These are phyloP conservation scores for Sergeia podlipaevii DNA, from an alignment of 208 protist species.

Conservation along the genomic window DNA sequence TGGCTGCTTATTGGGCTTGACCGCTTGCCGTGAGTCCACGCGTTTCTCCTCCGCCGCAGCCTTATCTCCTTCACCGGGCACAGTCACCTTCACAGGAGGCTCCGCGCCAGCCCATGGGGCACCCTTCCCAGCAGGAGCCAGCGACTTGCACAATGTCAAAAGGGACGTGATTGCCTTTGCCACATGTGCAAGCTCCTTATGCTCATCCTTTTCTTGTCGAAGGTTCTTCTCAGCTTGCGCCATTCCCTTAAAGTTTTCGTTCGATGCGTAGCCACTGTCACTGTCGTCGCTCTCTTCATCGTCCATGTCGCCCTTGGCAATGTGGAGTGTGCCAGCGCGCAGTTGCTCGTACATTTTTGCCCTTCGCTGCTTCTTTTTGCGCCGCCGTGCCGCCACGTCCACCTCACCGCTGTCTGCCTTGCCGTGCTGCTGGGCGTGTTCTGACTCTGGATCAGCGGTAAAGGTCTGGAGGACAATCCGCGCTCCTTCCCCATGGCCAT, in stretches of 20 bases:
- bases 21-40: not conserved
- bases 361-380: constrained; percentile 50
- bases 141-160: constrained; percentile 35
- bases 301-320: constrained; percentile 16
- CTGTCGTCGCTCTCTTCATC: constrained; percentile 13
- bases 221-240: constrained; percentile 48
- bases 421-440: constrained; percentile 50
- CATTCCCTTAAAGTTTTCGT: constrained; percentile 76
- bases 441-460: constrained; percentile 73
- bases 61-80: not conserved
- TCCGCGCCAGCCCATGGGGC: too few species aligned
- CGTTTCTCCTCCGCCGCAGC: not conserved
- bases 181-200: constrained; percentile 65
- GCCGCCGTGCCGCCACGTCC: constrained; percentile 17
- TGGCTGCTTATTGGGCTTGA: constrained; percentile 7
- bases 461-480: constrained; percentile 68
- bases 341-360: constrained; percentile 76
- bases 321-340: constrained; percentile 45
- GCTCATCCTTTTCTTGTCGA: constrained; percentile 34
- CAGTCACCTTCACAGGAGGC: too few species aligned
- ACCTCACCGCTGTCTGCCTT: constrained; percentile 22
- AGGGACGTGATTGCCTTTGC: constrained; percentile 61
- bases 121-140: constrained; percentile 13
- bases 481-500: not conserved
- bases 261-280: constrained; percentile 28